Conservation (phyloP, 495 filamentous ascomycete species). For the Podospora anserina region DNA sequence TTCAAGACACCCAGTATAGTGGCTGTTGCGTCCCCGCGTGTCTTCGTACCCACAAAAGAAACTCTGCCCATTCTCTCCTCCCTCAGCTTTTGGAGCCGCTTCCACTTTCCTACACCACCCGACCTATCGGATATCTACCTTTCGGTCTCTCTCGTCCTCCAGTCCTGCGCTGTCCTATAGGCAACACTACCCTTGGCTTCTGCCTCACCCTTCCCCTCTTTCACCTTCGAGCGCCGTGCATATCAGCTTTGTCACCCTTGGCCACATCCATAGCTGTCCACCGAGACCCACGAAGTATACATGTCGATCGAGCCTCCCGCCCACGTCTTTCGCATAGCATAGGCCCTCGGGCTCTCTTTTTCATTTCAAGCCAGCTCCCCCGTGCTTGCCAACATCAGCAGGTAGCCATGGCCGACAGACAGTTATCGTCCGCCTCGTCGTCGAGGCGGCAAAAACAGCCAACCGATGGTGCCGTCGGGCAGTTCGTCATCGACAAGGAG, state of each 20-base stretch:
- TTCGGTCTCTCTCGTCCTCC: slow-evolving; percentile 11
- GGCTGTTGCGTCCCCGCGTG: too few relatives aligned
- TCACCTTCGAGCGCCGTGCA: neutral
- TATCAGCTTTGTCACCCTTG: slow-evolving; percentile 5
- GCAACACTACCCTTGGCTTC: slow-evolving; percentile 15
- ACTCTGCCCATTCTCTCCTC: slow-evolving; percentile 8
- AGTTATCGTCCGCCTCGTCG: slow-evolving; percentile 25
- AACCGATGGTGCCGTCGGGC: slow-evolving; percentile 66
- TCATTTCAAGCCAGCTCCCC: slow-evolving; percentile 28
- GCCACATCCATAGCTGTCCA: slow-evolving; percentile 8
- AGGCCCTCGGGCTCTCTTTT: slow-evolving; percentile 46
- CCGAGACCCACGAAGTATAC: slow-evolving; percentile 34
- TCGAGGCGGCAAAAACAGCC: slow-evolving; percentile 37
- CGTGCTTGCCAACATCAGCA: slow-evolving; percentile 43
- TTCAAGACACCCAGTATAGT: neutral
- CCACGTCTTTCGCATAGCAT: slow-evolving; percentile 42
- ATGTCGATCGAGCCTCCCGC: slow-evolving; percentile 44
- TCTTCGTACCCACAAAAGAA: slow-evolving; percentile 12
- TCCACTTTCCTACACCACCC: slow-evolving; percentile 20
- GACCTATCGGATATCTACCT: slow-evolving; percentile 38
- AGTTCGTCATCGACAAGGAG: slow-evolving; percentile 73
- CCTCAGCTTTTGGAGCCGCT: neutral
- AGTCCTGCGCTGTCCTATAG: slow-evolving; percentile 12
- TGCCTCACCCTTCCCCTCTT: slow-evolving; percentile 10
- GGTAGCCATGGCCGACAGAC: slow-evolving; percentile 49